Conservation (phyloP, 2,329 filamentous ascomycete species). For the Aspergillus phoenicis region DNA sequence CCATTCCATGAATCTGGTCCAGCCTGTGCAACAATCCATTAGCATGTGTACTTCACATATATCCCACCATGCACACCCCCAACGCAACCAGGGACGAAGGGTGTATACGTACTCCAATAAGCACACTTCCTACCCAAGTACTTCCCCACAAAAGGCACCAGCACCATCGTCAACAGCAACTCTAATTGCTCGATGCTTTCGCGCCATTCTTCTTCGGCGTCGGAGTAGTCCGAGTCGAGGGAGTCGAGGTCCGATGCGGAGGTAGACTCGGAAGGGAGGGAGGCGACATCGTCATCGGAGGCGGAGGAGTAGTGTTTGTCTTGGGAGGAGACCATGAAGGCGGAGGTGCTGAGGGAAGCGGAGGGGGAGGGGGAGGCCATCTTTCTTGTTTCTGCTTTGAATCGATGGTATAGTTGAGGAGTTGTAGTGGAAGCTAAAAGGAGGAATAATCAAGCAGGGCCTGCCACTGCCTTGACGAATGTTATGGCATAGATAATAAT, state of each 20-base stretch:
- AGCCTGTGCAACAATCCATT: constrained; percentile 2
- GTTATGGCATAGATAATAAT: constrained; percentile 23
- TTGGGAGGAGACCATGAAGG: constrained; percentile 43
- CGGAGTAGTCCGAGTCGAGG: constrained; percentile 62
- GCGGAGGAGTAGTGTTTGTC: constrained; percentile 32
- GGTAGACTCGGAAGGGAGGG: constrained; percentile 46
- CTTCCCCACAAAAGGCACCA: constrained; percentile 92
- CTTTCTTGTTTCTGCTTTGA: not conserved
- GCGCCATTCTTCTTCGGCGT: constrained; percentile 94
- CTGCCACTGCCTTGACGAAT: constrained; percentile 35
- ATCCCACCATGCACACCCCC: not conserved
- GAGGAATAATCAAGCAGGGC: constrained; percentile 35
- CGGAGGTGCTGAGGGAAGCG: constrained; percentile 42
- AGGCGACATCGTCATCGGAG: constrained; percentile 47
- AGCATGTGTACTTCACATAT: too few species aligned
- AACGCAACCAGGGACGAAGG: constrained; percentile 11
- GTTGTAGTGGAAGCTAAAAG: not conserved
- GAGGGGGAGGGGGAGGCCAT: constrained; percentile 26
- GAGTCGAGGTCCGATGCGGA: constrained; percentile 44
- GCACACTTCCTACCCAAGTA: constrained; percentile 93
- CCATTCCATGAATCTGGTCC: constrained; percentile 87
- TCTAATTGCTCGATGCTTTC: constrained; percentile 92
- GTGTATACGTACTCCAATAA: constrained; percentile 74
- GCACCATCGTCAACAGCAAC: constrained; percentile 87
- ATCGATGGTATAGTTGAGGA: not conserved